Evolutionary conservation across 306 rosid species (phyloP).

Genomic region (Canavalia gladiata): DNA sequence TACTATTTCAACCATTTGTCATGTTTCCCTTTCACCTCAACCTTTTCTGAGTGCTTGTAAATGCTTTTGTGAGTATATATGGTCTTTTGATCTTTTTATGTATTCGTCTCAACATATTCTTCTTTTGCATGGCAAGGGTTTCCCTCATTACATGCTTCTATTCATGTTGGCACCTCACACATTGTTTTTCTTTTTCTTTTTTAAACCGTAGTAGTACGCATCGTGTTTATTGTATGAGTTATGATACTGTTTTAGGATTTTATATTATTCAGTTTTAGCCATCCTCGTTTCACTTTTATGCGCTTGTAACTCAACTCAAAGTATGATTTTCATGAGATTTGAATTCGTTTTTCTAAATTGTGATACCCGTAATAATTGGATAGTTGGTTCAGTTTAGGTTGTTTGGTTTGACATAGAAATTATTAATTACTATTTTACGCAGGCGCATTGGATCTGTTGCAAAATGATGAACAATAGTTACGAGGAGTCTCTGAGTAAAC

Average conservation of each 20-base stretch:
- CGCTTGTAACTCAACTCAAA: no score
- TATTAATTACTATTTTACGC: neutral
- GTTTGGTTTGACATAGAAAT: neutral
- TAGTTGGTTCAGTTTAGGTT: neutral
- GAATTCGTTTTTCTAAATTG: no score
- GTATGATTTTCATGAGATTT: no score
- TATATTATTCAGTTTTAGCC: no score
- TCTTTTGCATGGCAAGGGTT: neutral
- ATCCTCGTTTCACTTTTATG: no score
- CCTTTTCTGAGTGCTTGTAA: no score
- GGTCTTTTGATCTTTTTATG: no score
- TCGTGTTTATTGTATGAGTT: no score
- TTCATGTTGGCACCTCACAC: neutral
- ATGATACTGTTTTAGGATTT: no score
- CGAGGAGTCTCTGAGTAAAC: neutral
- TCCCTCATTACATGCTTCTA: neutral
- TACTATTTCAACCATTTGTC: neutral
- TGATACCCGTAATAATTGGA: neutral
- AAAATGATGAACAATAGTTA: constrained; percentile 20
- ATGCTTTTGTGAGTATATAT: no score
- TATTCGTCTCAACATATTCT: neutral
- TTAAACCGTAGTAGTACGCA: no score
- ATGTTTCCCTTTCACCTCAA: neutral
- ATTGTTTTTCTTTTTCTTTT: no score
- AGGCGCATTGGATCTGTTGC: constrained; percentile 25